Percentiles rank a stretch among this genome's conserved stretches.
Conservation (phyloP, 2,329 filamentous ascomycete genomes). For the Anthostomella pinea region DNA sequence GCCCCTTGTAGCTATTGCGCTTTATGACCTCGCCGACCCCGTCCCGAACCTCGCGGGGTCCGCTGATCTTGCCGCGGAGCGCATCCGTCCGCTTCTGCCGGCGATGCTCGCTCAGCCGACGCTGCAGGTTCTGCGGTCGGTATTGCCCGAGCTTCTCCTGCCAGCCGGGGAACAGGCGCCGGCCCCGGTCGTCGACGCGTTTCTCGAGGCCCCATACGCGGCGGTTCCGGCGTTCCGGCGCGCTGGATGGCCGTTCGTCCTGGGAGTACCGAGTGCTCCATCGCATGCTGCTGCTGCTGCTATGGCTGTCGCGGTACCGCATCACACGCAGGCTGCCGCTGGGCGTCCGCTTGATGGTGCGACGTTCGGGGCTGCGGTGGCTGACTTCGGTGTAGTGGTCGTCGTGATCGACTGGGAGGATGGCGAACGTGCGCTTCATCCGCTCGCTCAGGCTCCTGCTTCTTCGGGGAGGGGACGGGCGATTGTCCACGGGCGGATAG, state of each 20-base stretch:
- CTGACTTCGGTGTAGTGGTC: constrained; percentile 34
- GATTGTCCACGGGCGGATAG: constrained; percentile 49
- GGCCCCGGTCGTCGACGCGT: constrained; percentile 30
- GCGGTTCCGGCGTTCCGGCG: constrained; percentile 27
- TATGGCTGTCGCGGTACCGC: constrained; percentile 46
- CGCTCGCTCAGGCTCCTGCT: constrained; percentile 51
- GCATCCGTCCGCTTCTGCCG: constrained; percentile 58
- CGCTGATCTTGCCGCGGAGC: constrained; percentile 59
- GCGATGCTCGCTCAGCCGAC: constrained; percentile 55
- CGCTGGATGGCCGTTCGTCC: constrained; percentile 36
- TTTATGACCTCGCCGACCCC: constrained; percentile 57
- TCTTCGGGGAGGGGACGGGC: constrained; percentile 32
- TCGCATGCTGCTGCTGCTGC: constrained; percentile 34
- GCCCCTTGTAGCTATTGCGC: constrained; percentile 38
- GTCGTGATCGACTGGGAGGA: constrained; percentile 50
- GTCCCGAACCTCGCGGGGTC: constrained; percentile 55
- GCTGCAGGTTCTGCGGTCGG: constrained; percentile 49
- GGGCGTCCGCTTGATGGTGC: constrained; percentile 56
- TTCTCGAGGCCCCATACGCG: constrained; percentile 31
- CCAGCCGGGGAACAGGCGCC: constrained; percentile 34
- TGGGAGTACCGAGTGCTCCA: constrained; percentile 22
- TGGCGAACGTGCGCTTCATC: constrained; percentile 59
- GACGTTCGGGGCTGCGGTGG: constrained; percentile 44
- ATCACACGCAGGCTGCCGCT: constrained; percentile 61
- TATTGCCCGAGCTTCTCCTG: constrained; percentile 49